A percentile compares a stretch with the other conserved stretches of the same genome.
Evolutionary conservation across 2,329 filamentous ascomycete species (phyloP).

Genomic region (Paraconiothyrium brasiliense): DNA sequence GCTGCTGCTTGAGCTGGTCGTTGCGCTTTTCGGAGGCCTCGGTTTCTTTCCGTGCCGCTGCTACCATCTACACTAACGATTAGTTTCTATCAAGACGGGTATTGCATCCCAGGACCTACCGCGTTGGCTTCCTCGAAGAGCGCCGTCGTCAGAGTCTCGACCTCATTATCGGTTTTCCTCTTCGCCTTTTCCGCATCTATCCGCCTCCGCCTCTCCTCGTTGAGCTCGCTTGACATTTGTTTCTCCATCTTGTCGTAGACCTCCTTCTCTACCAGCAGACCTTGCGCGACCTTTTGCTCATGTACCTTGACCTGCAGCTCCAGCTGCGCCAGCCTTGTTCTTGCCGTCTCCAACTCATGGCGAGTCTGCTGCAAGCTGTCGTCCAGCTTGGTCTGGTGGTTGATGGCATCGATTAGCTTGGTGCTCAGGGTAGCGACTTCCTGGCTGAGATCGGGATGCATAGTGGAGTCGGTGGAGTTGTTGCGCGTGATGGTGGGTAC

Average conservation of each 20-base stretch:
- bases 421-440: slow-evolving; percentile 92
- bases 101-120: slow-evolving; percentile 51
- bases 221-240: slow-evolving; percentile 52
- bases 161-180: slow-evolving; percentile 87
- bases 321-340: slow-evolving; percentile 72
- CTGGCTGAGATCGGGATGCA: slow-evolving; percentile 68
- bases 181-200: slow-evolving; percentile 69
- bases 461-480: slow-evolving; percentile 58
- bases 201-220: slow-evolving; percentile 52
- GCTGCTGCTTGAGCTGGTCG: slow-evolving; percentile 84
- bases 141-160: slow-evolving; percentile 88
- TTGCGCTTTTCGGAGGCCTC: slow-evolving; percentile 84
- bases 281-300: slow-evolving; percentile 73
- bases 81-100: slow-evolving; percentile 18
- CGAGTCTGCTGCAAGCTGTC: slow-evolving; percentile 84
- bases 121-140: slow-evolving; percentile 99
- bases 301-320: slow-evolving; percentile 76
- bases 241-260: slow-evolving; percentile 69
- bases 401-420: slow-evolving; percentile 97
- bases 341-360: slow-evolving; percentile 80
- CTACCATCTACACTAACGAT: slow-evolving; percentile 75
- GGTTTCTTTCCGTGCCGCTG: slow-evolving; percentile 83
- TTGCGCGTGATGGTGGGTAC: slow-evolving; percentile 42
- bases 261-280: slow-evolving; percentile 78
- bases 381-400: slow-evolving; percentile 91